Base-by-base conservation (phyloP, 768 basidiomycete species). In the Russula foetens region DNA sequence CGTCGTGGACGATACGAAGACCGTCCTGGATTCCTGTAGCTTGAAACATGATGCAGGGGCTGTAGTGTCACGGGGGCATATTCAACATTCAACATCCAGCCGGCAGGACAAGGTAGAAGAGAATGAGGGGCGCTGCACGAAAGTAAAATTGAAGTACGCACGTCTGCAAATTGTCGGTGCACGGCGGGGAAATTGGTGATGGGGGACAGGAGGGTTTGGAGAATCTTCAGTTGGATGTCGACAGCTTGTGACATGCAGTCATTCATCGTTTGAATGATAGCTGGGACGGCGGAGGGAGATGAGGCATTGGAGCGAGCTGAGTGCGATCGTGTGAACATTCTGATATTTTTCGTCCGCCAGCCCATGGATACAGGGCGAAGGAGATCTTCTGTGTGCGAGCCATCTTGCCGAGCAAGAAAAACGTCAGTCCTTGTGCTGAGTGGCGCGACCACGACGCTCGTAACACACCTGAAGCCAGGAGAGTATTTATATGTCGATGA, bases 1-100 rank as follows among this genome's bases (percentile, higher is more conserved):
- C 2, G 96, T 97, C 4, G 97, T 98, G 0, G 92, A 95, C 3
- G 94, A 96, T 7, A 99, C 96, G 26, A 98, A 95, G 0, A 92
- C 90, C 24, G 95, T 97, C 64, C 91, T 85, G 0, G 92, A 95
- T 60, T 98, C 97, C 72, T 98, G 94, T 26, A 98, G 75, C 71
- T 86, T 92, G 80, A 98, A 98, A 69, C 94, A 98, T 8, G 97
- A 75, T n/a, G 75, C 0, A 98, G 77, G 0, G 92, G 92, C 92
- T 96, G 35, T 12, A 35, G n/a, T n/a, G n/a, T n/a, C n/a, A n/a
- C n/a, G n/a, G n/a, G n/a, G n/a, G n/a, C n/a, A n/a, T n/a, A n/a
- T n/a, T n/a, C n/a, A n/a, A n/a, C n/a, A n/a, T n/a, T 35, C 31
- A 33, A 11, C 35, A 35, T 12, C 6, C 35, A 12, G 31, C 5